Percentiles rank a stretch among this genome's conserved stretches.
Conservation (phyloP, 305 asterid species). For the Fraxinus nigra region DNA sequence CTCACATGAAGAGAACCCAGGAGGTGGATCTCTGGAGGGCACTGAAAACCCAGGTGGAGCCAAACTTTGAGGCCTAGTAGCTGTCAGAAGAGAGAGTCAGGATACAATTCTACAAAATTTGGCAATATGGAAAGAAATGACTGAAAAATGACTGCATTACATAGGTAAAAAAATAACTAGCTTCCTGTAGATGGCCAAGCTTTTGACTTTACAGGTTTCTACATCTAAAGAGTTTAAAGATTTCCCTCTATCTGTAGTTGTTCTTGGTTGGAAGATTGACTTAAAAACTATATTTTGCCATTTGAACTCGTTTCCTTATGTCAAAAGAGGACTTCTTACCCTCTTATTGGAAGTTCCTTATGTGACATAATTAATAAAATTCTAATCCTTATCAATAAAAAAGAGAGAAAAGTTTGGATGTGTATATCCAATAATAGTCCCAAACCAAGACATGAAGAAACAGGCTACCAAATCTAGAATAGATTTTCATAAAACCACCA, state of each 20-base stretch:
- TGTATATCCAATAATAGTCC: background rate
- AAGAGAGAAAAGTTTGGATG: background rate
- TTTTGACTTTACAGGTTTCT: background rate
- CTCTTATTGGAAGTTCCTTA: background rate
- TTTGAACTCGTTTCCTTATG: background rate
- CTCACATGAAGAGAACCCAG: constrained; percentile 65
- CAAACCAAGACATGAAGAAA: background rate
- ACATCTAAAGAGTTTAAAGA: background rate
- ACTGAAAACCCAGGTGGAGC: constrained; percentile 81
- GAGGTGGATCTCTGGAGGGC: constrained; percentile 76
- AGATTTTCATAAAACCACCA: background rate
- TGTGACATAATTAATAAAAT: background rate
- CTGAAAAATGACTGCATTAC: background rate
- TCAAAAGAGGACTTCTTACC: background rate
- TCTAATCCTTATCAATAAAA: background rate
- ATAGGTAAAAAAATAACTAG: background rate
- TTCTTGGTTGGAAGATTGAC: background rate
- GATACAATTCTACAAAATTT: background rate
- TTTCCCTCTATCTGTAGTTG: background rate
- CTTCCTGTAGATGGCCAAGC: background rate
- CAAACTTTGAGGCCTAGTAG: constrained; percentile 53
- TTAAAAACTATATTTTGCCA: background rate
- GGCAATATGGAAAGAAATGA: background rate
- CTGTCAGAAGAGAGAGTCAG: constrained; percentile 40
- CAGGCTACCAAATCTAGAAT: background rate